Percentiles rank a stretch among this genome's conserved stretches.
These are phyloP conservation scores for Phyllosticta citriasiana DNA, from an alignment of 2,329 filamentous ascomycete species.

Conservation along the genomic window DNA sequence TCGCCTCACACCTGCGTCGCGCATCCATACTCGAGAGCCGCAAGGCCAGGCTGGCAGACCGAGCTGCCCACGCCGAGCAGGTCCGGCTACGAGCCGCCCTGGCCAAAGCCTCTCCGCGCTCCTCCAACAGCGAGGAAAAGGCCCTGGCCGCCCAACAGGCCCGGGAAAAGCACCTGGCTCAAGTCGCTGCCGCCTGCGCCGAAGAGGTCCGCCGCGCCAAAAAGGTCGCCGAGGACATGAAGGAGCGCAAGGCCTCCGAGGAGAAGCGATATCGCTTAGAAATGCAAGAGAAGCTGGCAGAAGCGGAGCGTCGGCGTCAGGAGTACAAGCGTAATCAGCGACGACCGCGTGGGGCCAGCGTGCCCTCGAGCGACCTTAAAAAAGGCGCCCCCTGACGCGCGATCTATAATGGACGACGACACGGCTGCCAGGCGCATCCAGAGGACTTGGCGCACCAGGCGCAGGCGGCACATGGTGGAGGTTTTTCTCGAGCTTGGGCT, in stretches of 20 bases:
- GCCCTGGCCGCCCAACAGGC: slow-evolving; percentile 69
- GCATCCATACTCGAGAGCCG: slow-evolving; percentile 73
- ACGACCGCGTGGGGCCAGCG: slow-evolving; percentile 50
- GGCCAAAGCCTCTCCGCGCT: slow-evolving; percentile 60
- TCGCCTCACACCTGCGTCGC: slow-evolving; percentile 69
- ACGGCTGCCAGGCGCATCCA: slow-evolving; percentile 58
- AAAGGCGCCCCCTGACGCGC: slow-evolving; percentile 17
- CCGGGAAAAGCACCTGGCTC: slow-evolving; percentile 68
- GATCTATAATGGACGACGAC: slow-evolving; percentile 42
- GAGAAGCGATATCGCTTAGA: slow-evolving; percentile 58
- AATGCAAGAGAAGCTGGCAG: slow-evolving; percentile 71
- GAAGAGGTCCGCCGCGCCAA: slow-evolving; percentile 77
- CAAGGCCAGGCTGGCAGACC: slow-evolving; percentile 67
- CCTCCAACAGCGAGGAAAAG: slow-evolving; percentile 60
- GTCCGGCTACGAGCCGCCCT: slow-evolving; percentile 66
- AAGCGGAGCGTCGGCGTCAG: slow-evolving; percentile 60
- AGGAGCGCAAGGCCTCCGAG: slow-evolving; percentile 68
- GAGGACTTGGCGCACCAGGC: slow-evolving; percentile 55
- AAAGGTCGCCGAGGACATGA: slow-evolving; percentile 71
- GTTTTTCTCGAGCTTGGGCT: slow-evolving; percentile 58
- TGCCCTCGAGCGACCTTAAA: slow-evolving; percentile 35
- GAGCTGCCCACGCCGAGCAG: slow-evolving; percentile 74
- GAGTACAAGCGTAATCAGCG: slow-evolving; percentile 42
- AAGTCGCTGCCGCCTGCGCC: slow-evolving; percentile 71
- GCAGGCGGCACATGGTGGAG: slow-evolving; percentile 50